phyloP scores from a whole-genome alignment of 78 protist species.

The Trichosphaerium sp. region DNA sequence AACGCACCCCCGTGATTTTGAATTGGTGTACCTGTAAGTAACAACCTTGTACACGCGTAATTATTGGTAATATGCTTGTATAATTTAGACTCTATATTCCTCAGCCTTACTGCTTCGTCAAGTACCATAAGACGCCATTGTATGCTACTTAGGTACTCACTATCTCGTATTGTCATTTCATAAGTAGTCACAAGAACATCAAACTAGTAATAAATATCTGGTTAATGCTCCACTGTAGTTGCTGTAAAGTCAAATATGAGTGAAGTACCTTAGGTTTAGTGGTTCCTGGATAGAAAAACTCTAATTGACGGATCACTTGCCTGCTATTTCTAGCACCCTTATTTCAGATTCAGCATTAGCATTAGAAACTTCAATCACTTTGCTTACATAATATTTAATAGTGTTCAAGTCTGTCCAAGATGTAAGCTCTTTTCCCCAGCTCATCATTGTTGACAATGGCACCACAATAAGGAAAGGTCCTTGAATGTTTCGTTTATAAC shows the following conservation, averaged over 20 bases:
- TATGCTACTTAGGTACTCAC: not conserved
- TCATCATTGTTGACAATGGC: slow-evolving; percentile 16
- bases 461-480: slow-evolving; percentile 25
- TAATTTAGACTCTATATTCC: slow-evolving; percentile 5
- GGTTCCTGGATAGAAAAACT: slow-evolving; percentile 2
- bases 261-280: no score
- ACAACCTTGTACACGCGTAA: no score
- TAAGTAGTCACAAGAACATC: not conserved
- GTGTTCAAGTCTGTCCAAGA: no score
- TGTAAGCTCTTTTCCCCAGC: slow-evolving; percentile 7
- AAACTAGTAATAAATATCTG: not conserved
- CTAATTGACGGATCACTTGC: not conserved
- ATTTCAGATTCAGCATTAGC: no score
- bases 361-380: no score
- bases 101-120: slow-evolving; percentile 26
- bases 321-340: no score
- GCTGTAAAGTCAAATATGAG: not conserved
- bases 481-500: not conserved
- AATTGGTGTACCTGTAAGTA: no score
- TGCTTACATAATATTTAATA: no score
- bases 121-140: not conserved
- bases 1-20: no score
- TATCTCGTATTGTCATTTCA: not conserved
- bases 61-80: slow-evolving; percentile 1
- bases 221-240: not conserved